phyloP scores from a whole-genome alignment of 176 grass and related monocot species.

The Puya raimondii region DNA sequence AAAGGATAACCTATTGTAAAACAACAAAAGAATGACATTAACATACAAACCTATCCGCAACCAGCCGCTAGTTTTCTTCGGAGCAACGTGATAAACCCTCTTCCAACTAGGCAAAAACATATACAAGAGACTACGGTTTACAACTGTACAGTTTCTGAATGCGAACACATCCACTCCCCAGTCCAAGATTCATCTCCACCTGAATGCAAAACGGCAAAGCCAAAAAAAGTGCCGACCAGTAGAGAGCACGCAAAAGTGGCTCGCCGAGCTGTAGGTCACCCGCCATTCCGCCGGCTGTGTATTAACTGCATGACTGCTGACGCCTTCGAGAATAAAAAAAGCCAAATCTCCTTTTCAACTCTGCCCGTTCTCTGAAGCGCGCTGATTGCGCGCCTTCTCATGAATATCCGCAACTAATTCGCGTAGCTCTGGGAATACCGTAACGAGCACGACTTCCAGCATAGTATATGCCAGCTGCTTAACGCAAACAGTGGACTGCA shows the following conservation, averaged over 20 bases:
- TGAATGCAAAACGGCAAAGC: neutral
- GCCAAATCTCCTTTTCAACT: neutral
- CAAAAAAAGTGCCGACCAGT: neutral
- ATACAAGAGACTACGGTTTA: neutral
- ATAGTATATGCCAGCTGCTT: slow-evolving; percentile 83
- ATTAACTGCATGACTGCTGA: neutral
- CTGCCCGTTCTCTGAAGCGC: neutral
- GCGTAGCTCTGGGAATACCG: slow-evolving; percentile 71
- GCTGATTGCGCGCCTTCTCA: slow-evolving; percentile 52
- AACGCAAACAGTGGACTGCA: slow-evolving; percentile 83
- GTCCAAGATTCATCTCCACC: neutral
- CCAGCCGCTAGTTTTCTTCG: no score
- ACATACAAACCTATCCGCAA: no score
- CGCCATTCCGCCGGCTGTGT: neutral
- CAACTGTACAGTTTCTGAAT: neutral
- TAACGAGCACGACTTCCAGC: slow-evolving; percentile 62
- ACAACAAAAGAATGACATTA: no score
- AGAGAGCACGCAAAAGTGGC: neutral
- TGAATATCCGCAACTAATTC: slow-evolving; percentile 70
- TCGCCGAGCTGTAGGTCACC: neutral
- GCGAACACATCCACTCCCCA: neutral
- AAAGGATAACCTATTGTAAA: no score
- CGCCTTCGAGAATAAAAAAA: neutral
- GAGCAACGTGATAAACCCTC: no score
- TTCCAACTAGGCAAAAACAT: neutral